These are phyloP conservation scores for Phytopythium helicoides DNA, from an alignment of 352 stramenopile species.

Conservation along the genomic window DNA sequence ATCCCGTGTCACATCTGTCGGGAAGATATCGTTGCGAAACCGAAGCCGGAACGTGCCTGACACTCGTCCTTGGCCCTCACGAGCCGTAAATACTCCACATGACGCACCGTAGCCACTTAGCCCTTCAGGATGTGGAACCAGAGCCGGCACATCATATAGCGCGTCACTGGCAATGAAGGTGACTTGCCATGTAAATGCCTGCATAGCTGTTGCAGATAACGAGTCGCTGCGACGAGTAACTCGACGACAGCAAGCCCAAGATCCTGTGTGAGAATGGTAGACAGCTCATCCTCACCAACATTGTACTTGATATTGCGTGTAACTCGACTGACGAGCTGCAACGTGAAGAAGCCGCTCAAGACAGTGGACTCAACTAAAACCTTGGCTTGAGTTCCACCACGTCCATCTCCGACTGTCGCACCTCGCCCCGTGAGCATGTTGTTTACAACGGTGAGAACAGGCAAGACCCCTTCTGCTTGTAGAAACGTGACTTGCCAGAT, in stretches of 20 bases:
- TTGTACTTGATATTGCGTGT: constrained; percentile 73
- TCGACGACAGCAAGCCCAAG: constrained; percentile 53
- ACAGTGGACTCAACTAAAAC: constrained; percentile 63
- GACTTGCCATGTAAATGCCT: constrained; percentile 69
- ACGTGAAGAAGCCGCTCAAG: constrained; percentile 61
- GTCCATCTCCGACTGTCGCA: constrained; percentile 63
- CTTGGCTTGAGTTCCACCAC: constrained; percentile 26
- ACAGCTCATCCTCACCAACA: constrained; percentile 49
- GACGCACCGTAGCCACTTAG: constrained; percentile 59
- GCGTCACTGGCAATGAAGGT: constrained; percentile 67
- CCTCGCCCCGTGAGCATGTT: constrained; percentile 49
- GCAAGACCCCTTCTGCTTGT: constrained; percentile 53
- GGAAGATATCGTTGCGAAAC: constrained; percentile 74
- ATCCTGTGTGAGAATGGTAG: constrained; percentile 59
- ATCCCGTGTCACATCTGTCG: constrained; percentile 63
- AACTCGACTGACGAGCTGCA: constrained; percentile 50
- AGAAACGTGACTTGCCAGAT: constrained; percentile 82
- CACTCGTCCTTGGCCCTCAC: constrained; percentile 58
- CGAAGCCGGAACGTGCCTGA: constrained; percentile 67
- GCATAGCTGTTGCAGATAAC: constrained; percentile 22
- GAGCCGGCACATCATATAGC: constrained; percentile 58
- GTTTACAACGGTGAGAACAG: constrained; percentile 33
- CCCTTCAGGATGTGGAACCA: constrained; percentile 46
- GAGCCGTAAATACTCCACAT: constrained; percentile 45
- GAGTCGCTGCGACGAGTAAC: constrained; percentile 39